These are phyloP conservation scores for Rosa persica DNA, from an alignment of 306 rosid species.

Conservation along the genomic window DNA sequence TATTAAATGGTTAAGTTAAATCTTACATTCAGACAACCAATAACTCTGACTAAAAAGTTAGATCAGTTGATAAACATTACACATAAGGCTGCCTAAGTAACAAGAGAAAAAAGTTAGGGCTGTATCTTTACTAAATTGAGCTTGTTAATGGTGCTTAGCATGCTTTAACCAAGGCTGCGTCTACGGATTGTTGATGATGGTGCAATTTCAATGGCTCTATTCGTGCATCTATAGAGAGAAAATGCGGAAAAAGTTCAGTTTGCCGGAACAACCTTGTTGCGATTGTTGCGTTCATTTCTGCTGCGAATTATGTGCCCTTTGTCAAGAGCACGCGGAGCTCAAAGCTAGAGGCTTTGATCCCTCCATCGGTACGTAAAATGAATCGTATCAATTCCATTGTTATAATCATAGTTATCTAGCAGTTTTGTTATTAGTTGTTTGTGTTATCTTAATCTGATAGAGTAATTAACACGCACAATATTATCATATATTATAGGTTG, in stretches of 20 bases:
- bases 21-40: too few relatives aligned
- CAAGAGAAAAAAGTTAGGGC: background rate
- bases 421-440: background rate
- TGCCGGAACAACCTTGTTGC: slow-evolving; percentile 31
- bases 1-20: too few relatives aligned
- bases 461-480: background rate
- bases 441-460: background rate
- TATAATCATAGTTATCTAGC: background rate
- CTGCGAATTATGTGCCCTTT: slow-evolving; percentile 32
- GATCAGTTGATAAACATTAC: background rate
- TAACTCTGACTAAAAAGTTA: too few relatives aligned
- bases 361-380: slow-evolving; percentile 16
- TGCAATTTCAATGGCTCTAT: slow-evolving; percentile 18
- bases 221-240: slow-evolving; percentile 32
- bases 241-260: slow-evolving; percentile 14
- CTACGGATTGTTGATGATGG: slow-evolving; percentile 17
- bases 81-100: background rate
- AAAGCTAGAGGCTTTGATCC: slow-evolving; percentile 29
- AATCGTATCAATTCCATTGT: background rate
- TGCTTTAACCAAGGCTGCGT: slow-evolving; percentile 17
- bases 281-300: slow-evolving; percentile 35
- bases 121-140: background rate
- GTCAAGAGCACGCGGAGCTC: slow-evolving; percentile 34
- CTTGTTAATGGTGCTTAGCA: background rate
- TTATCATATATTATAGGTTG: slow-evolving; percentile 4